Evolutionary conservation across 2,329 filamentous ascomycete species (phyloP), one percentile per base, ranked within the genome.

Genomic region (Blastomyces gilchristii): DNA sequence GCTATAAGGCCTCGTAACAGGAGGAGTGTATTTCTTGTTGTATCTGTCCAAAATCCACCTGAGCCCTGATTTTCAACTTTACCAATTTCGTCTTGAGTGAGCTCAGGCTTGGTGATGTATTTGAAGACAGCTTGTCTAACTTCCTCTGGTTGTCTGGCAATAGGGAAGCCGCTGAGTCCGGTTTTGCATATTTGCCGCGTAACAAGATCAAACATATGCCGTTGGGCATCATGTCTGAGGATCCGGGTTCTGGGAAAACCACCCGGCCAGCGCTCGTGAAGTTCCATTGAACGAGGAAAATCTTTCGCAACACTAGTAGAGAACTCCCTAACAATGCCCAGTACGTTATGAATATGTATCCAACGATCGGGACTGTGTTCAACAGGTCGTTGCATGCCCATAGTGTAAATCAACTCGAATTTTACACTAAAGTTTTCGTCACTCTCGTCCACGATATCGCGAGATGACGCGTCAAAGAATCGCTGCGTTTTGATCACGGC

Each of bases 391-490:
- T 85, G 82, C 0, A 69, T 64, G 0, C 85, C 85, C 65, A 86
- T 80, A 0, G 85, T 86, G 63, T 88, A 87, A 0, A 87, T 76
- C 0, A 88, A 71, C 67, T 88, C 84, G 45, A 85, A 86, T 54
- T 81, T 82, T 2, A 80, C 77, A 50, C 79, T 83, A 39, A 87
- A 81, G 60, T 83, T 84, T 63, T 87, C 84, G 54, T 88, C 86
- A 49, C 82, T 84, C 71, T 88, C 85, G 61, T 88, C 85, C 0
- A 88, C 75, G 1, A 77, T 76, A 68, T 90, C 86, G 0, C 86
- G 79, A 2, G 79, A 82, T 1, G 75, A 68, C 0, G 64, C 63
- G 2, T 81, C 74, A 6, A 88, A 69, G 75, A 81, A 83, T 0
- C 70, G 63, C 37, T 87, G 82, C 0, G 78, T 76, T 0, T 72